A percentile compares a stretch with the other conserved stretches of the same genome.
Conservation (phyloP, 2,329 filamentous ascomycete genomes). For the Pseudogymnoascus sp. region DNA sequence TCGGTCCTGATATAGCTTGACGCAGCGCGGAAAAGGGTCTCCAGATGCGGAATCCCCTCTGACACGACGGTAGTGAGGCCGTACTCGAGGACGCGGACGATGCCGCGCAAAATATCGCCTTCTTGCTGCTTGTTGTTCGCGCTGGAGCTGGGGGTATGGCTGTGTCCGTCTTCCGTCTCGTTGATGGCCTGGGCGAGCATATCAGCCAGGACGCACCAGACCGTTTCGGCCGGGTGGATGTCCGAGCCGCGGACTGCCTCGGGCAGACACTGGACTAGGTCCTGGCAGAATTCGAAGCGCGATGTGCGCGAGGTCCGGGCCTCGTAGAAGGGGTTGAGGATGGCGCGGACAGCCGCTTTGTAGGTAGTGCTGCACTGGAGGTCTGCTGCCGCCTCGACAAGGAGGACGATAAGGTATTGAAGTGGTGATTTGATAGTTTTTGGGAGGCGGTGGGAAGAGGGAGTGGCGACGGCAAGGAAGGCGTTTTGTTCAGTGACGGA, state of each 20-base stretch:
- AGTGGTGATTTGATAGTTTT: constrained; percentile 52
- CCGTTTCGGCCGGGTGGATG: not conserved
- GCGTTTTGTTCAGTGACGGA: constrained; percentile 43
- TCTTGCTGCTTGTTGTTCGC: constrained; percentile 36
- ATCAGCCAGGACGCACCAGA: constrained; percentile 25
- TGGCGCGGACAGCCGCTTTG: constrained; percentile 37
- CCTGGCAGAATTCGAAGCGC: constrained; percentile 31
- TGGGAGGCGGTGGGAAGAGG: constrained; percentile 46
- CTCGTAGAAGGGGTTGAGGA: constrained; percentile 52
- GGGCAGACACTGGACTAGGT: constrained; percentile 20
- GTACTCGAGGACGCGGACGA: constrained; percentile 57
- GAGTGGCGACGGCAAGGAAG: constrained; percentile 56
- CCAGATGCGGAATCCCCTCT: constrained; percentile 31
- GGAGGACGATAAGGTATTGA: constrained; percentile 55
- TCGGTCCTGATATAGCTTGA: constrained; percentile 50
- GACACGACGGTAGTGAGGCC: constrained; percentile 38
- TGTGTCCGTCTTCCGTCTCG: constrained; percentile 14
- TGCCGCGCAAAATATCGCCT: constrained; percentile 61
- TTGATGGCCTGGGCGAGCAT: constrained; percentile 20
- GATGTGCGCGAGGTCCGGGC: constrained; percentile 28
- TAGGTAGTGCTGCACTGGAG: constrained; percentile 39
- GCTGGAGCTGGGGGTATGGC: constrained; percentile 23
- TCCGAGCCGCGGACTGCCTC: constrained; percentile 24
- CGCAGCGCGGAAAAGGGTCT: constrained; percentile 47
- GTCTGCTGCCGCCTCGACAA: constrained; percentile 43